These are phyloP conservation scores for Kandelia obovata DNA, from an alignment of 345 rosid species.

Conservation along the genomic window DNA sequence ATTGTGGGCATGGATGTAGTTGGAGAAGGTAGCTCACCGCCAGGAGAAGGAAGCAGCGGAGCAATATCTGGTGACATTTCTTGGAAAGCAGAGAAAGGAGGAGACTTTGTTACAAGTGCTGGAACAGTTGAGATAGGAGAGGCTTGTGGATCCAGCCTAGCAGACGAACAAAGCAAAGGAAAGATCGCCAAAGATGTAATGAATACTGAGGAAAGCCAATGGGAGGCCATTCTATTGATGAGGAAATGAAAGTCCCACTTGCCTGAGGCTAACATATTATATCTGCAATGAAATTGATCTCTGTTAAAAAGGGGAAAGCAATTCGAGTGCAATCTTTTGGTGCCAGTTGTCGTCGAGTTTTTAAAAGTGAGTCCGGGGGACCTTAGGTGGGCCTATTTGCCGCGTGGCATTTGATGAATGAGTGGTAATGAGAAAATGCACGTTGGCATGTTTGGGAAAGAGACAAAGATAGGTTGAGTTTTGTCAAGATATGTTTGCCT, in stretches of 20 bases:
- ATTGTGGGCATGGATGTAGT: conserved; percentile 60
- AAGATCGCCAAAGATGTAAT: conserved; percentile 29
- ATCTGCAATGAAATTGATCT: conserved; percentile 1
- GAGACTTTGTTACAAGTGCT: conserved; percentile 27
- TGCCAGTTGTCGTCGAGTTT: conserved; percentile 25
- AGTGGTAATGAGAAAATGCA: conserved; percentile 26
- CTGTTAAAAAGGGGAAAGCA: conserved; percentile 22
- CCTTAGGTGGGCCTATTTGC: conserved; percentile 19
- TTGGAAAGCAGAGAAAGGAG: conserved; percentile 37
- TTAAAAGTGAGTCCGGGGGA: conserved; percentile 21
- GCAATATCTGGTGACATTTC: conserved; percentile 71
- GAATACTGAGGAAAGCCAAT: conserved; percentile 33
- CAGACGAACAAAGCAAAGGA: conserved; percentile 33
- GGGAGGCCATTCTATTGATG: conserved; percentile 60
- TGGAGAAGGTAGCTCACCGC: conserved; percentile 42
- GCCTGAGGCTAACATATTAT: conserved; percentile 21
- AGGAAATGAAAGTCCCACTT: conserved; percentile 41
- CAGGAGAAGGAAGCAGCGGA: conserved; percentile 73
- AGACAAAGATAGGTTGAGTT: conserved; percentile 28
- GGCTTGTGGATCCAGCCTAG: conserved; percentile 18
- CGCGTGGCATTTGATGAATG: conserved; percentile 28
- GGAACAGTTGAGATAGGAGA: conserved; percentile 38
- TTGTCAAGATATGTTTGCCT: conserved; percentile 20
- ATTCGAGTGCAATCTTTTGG: conserved; percentile 19
- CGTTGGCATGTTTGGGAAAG: conserved; percentile 35